phyloP scores from a whole-genome alignment of 75 land plant genomes.

The Pinus tabuliformis region DNA sequence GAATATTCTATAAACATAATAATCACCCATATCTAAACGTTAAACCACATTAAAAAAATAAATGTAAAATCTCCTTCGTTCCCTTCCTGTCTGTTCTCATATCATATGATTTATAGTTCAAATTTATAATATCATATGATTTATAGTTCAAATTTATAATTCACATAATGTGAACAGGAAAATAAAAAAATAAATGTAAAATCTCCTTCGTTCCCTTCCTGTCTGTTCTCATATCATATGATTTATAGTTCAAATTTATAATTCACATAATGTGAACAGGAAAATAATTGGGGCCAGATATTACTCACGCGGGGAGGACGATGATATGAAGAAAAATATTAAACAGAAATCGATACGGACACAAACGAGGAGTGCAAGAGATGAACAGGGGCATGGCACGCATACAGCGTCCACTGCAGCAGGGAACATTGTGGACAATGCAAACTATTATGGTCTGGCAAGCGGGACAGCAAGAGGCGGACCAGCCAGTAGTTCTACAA shows the following conservation, averaged over 20 bases:
- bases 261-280: conserved; percentile 18
- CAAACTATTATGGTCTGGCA: conserved; percentile 59
- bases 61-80: too few relatives aligned
- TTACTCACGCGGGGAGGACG: conserved; percentile 23
- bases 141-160: too few relatives aligned
- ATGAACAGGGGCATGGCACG: conserved; percentile 67
- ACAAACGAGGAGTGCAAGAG: conserved; percentile 44
- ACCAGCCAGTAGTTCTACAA: conserved; percentile 20
- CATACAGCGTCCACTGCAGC: conserved; percentile 80
- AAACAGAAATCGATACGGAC: background rate
- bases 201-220: too few relatives aligned
- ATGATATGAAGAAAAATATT: background rate
- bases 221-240: too few relatives aligned
- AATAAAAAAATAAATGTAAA: background rate
- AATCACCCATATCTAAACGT: too few relatives aligned
- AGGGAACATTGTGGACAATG: conserved; percentile 38
- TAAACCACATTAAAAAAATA: too few relatives aligned
- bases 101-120: too few relatives aligned
- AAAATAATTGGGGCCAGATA: conserved; percentile 76
- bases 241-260: background rate
- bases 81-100: too few relatives aligned
- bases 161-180: conserved; percentile 35
- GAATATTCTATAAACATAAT: too few relatives aligned
- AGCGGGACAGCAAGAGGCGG: conserved; percentile 69
- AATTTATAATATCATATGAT: too few relatives aligned